A percentile compares a stretch with the other conserved stretches of the same genome.
phyloP scores from a whole-genome alignment of 2,329 filamentous ascomycete genomes.

The Sarocladium brachiariae region DNA sequence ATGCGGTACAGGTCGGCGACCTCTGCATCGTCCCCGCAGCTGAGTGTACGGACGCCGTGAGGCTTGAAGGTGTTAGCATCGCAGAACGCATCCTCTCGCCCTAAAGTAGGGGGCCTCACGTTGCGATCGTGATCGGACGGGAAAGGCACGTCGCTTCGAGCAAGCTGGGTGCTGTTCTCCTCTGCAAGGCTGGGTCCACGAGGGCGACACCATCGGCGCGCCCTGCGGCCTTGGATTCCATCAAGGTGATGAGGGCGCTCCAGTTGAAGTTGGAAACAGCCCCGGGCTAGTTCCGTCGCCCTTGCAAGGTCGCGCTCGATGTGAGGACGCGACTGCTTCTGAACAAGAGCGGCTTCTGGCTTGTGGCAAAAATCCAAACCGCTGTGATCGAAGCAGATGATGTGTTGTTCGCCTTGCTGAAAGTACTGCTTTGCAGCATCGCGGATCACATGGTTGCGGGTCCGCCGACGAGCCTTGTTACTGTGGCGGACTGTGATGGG shows the following conservation, averaged over 20 bases:
- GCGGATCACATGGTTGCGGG: constrained; percentile 10
- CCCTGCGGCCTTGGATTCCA: not conserved
- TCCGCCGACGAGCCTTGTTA: constrained; percentile 8
- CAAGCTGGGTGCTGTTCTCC: constrained; percentile 28
- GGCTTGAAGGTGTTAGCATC: constrained; percentile 31
- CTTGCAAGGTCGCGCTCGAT: not conserved
- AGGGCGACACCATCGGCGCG: constrained; percentile 5
- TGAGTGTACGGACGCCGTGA: constrained; percentile 19
- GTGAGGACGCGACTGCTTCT: not conserved
- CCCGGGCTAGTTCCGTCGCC: not conserved
- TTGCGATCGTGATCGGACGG: constrained; percentile 27
- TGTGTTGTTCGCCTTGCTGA: not conserved
- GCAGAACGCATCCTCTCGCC: constrained; percentile 40
- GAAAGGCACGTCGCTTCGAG: constrained; percentile 26
- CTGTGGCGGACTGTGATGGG: not conserved
- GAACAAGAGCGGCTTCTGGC: not conserved
- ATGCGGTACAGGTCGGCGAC: constrained; percentile 36
- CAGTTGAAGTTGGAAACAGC: not conserved
- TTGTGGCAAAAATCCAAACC: not conserved
- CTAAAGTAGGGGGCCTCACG: constrained; percentile 33
- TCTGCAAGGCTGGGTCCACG: constrained; percentile 13
- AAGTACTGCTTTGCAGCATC: constrained; percentile 10
- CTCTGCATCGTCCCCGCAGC: constrained; percentile 25
- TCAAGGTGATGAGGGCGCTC: not conserved
- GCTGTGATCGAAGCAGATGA: not conserved